Base-by-base conservation (phyloP, 345 rosid genomes). In the Corchorus olitorius region DNA sequence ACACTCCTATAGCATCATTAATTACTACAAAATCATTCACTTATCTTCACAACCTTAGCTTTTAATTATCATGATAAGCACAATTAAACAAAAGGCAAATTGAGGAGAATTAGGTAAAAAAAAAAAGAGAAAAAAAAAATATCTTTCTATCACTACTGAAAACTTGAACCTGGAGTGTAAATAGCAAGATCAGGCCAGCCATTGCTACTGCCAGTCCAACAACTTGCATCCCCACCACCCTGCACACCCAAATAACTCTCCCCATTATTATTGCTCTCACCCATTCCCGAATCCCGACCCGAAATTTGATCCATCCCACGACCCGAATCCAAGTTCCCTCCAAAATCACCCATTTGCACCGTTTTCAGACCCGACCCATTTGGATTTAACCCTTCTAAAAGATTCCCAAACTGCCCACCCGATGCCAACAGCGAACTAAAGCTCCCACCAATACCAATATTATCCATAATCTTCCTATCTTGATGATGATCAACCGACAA, bases 141-240 rank as follows among this genome's bases (percentile, higher is more conserved):
- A 9, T 4, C 11, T 33, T 10, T 19, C 65, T 9, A 37, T 56
- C 37, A 66, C 79, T 83, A 83, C 41, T 79, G 82, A 74, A 77
- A 85, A 72, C 79, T 82, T 55, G 92, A 88, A 67, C 89, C 78
- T 81, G 89, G 89, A 67, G 92, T 85, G 87, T 86, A 86, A 73
- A 92, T 89, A 73, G 92, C 84, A 80, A 88, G 85, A 87, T 88
- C 89, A 74, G 97, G 89, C 93, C 93, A 92, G 66, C 86, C 90
- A 61, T 79, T 87, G 43, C 79, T 52, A 55, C 86, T 80, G 72
- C 71, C 84, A 84, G 76, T 64, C 86, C 86, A 84, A 48, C 83
- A 80, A 70, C 72, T 70, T 41, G 81, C 50, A 70, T 85, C 88
- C 58, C 80, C 83, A 74, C 81, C 65, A 3, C 65, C 50, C 19